Evolutionary conservation across 129 eudicot genomes (phyloP).

Genomic region (Flaveria ramosissima): DNA sequence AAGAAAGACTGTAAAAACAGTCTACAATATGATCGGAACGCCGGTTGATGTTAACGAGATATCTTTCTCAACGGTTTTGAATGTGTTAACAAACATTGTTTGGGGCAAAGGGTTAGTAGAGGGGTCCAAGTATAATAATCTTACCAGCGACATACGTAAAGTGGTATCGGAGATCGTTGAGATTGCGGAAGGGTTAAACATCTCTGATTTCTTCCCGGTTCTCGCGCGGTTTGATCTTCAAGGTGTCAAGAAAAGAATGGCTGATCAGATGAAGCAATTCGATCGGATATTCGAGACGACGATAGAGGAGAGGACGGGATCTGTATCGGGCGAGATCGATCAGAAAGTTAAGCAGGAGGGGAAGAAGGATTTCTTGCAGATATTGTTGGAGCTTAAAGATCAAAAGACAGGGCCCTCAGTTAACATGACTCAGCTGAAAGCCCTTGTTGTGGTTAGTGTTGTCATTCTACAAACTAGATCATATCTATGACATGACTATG

Average conservation of each 20-base stretch:
- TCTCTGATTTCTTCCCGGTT: slow-evolving; percentile 44
- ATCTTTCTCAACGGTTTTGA: slow-evolving; percentile 20
- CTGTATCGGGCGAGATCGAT: background rate
- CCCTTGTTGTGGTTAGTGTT: slow-evolving; percentile 32
- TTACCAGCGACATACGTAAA: slow-evolving; percentile 27
- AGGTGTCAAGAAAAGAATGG: slow-evolving; percentile 29
- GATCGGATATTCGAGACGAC: slow-evolving; percentile 31
- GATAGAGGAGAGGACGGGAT: slow-evolving; percentile 25
- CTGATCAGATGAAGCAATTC: slow-evolving; percentile 26
- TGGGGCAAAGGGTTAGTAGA: slow-evolving; percentile 25
- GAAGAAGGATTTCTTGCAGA: slow-evolving; percentile 32
- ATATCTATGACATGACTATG: no score
- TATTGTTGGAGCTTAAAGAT: slow-evolving; percentile 27
- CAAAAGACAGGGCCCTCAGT: slow-evolving; percentile 26
- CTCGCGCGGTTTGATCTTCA: slow-evolving; percentile 41
- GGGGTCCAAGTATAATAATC: background rate
- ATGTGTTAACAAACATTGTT: slow-evolving; percentile 16
- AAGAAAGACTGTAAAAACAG: slow-evolving; percentile 4
- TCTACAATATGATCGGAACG: background rate
- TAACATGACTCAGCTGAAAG: slow-evolving; percentile 30
- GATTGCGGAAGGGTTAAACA: slow-evolving; percentile 29
- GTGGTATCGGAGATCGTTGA: slow-evolving; percentile 30
- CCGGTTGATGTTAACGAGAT: slow-evolving; percentile 23
- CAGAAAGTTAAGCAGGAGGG: slow-evolving; percentile 10
- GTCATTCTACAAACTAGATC: no score